Conservation (phyloP, 345 rosid species). For the Turnera subulata region DNA sequence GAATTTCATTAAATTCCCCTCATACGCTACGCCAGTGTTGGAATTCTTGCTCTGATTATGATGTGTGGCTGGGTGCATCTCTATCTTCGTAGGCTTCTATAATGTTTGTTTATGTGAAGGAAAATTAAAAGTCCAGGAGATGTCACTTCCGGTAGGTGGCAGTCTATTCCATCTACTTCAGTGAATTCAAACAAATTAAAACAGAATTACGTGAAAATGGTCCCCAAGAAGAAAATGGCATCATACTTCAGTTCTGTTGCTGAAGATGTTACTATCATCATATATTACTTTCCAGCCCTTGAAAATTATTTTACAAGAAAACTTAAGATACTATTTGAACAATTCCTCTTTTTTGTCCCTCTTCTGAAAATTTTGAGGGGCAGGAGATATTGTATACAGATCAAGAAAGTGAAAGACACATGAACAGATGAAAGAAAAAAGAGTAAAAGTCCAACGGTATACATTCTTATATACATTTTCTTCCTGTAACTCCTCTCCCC, state of each 20-base stretch:
- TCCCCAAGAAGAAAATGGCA: background rate
- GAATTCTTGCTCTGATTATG: constrained; percentile 9
- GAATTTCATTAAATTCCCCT: constrained; percentile 9
- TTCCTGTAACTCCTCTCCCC: background rate
- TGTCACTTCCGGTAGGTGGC: background rate
- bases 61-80: constrained; percentile 19
- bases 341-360: too few species aligned
- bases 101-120: background rate
- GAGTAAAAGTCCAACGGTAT: too few species aligned
- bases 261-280: too few species aligned
- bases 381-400: too few species aligned
- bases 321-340: too few species aligned
- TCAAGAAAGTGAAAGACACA: background rate
- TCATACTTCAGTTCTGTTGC: too few species aligned
- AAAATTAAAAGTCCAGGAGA: background rate
- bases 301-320: too few species aligned
- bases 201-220: background rate
- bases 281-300: too few species aligned
- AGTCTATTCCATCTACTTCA: background rate
- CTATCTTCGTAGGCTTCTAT: constrained; percentile 12
- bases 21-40: background rate
- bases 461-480: background rate
- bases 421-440: background rate
- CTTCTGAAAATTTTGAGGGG: too few species aligned
- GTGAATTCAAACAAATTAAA: background rate